Evolutionary conservation across 768 basidiomycete species (phyloP).

Genomic region (Calocybe cyanea): DNA sequence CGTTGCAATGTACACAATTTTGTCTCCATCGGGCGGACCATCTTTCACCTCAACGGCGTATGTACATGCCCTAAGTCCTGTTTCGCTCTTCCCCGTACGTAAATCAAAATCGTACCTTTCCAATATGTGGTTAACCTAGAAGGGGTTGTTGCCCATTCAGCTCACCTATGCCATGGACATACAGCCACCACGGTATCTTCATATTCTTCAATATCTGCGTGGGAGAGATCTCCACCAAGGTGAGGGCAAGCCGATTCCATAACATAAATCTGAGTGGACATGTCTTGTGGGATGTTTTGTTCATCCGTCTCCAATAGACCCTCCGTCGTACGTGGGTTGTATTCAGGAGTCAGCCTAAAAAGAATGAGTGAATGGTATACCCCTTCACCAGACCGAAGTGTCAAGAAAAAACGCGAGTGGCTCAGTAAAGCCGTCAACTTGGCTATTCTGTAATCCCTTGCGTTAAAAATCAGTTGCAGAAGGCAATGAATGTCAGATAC

Average conservation of each 20-base stretch:
- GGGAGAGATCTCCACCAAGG: slow-evolving; percentile 74
- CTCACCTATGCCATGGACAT: slow-evolving; percentile 73
- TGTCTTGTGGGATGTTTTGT: neutral
- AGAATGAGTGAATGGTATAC: slow-evolving; percentile 60
- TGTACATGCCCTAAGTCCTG: slow-evolving; percentile 65
- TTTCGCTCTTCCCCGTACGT: slow-evolving; percentile 66
- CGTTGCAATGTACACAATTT: slow-evolving; percentile 56
- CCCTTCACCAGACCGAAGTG: slow-evolving; percentile 55
- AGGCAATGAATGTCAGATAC: neutral
- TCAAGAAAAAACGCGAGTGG: slow-evolving; percentile 59
- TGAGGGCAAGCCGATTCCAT: slow-evolving; percentile 85
- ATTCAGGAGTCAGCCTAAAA: slow-evolving; percentile 50
- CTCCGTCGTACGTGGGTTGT: slow-evolving; percentile 7
- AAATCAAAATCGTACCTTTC: slow-evolving; percentile 72
- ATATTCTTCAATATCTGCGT: slow-evolving; percentile 75
- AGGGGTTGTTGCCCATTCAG: no score
- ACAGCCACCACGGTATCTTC: slow-evolving; percentile 59
- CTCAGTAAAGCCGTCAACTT: slow-evolving; percentile 40
- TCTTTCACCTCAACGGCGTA: slow-evolving; percentile 52
- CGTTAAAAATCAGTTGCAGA: neutral
- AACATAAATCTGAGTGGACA: slow-evolving; percentile 54
- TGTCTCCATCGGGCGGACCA: slow-evolving; percentile 31
- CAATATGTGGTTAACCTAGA: no score
- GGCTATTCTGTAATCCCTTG: slow-evolving; percentile 34
- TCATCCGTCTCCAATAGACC: no score